Conservation (phyloP, 208 protist genomes). For the Leptomonas seymouri region DNA sequence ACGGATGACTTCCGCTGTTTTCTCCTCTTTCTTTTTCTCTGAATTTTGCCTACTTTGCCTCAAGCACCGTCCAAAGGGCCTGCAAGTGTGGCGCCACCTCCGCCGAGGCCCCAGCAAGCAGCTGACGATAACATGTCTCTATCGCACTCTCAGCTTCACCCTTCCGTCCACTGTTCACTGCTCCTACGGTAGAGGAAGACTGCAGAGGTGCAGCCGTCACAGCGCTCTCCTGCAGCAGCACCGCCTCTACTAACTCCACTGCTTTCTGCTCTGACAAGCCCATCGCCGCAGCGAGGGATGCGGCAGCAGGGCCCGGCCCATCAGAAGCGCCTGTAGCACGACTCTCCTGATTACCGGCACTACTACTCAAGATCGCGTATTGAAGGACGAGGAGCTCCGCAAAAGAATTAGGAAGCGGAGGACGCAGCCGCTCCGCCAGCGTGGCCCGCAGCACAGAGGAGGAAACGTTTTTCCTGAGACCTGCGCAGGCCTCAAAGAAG, state of each 20-base stretch:
- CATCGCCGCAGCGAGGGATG: constrained; percentile 7
- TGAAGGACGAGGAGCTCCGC: constrained; percentile 30
- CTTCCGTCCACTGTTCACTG: background rate
- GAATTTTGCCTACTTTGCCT: background rate
- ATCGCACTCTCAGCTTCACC: background rate
- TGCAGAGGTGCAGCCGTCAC: background rate
- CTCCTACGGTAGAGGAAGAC: background rate
- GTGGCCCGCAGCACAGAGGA: constrained; percentile 1
- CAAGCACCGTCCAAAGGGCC: constrained; percentile 7
- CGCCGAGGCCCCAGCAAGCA: constrained; percentile 6
- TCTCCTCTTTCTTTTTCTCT: too few relatives aligned
- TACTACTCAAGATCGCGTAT: constrained; percentile 12
- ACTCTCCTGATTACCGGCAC: too few relatives aligned
- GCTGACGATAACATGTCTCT: constrained; percentile 4
- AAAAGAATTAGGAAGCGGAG: constrained; percentile 24
- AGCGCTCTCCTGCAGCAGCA: constrained; percentile 15
- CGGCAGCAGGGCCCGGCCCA: background rate
- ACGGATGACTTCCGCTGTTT: too few relatives aligned
- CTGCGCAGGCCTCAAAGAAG: constrained; percentile 29
- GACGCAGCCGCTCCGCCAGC: constrained; percentile 19
- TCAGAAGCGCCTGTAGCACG: background rate
- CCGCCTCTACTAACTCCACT: constrained; percentile 24
- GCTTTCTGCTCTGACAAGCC: constrained; percentile 13
- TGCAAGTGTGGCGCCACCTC: constrained; percentile 6
- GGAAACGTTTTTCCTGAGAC: constrained; percentile 7